Evolutionary conservation across 129 eudicot genomes (phyloP).

Genomic region (Flaveria robusta): DNA sequence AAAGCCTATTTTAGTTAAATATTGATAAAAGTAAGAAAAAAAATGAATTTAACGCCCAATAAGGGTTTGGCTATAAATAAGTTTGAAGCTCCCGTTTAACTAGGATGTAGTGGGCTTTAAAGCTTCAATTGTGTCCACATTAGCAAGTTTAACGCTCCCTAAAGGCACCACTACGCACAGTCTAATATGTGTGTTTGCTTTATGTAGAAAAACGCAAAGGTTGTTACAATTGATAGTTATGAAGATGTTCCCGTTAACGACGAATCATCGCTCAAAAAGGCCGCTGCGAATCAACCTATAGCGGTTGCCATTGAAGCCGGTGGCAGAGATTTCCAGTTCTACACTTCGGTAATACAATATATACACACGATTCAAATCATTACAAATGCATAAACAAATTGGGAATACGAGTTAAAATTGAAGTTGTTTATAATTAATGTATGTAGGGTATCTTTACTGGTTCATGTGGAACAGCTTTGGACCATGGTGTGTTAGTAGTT

Average conservation of each 20-base stretch:
- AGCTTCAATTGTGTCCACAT: too few species aligned
- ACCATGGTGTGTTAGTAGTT: conserved; percentile 85
- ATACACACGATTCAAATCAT: background rate
- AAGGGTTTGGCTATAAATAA: too few species aligned
- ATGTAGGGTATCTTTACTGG: conserved; percentile 86
- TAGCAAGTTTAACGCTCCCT: too few species aligned
- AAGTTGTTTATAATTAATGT: background rate
- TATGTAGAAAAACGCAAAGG: conserved; percentile 71
- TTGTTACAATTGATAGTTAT: conserved; percentile 63
- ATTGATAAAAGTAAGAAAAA: too few species aligned
- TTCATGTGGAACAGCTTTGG: conserved; percentile 66
- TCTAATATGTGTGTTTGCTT: background rate
- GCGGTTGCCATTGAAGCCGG: conserved; percentile 96
- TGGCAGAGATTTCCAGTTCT: conserved; percentile 79
- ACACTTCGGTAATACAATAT: conserved; percentile 57
- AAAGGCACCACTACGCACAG: too few species aligned
- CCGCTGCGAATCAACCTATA: conserved; percentile 74
- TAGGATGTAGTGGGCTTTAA: too few species aligned
- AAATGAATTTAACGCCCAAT: too few species aligned
- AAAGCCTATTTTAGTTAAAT: too few species aligned
- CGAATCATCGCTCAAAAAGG: conserved; percentile 67
- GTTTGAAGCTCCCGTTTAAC: too few species aligned
- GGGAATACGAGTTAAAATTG: background rate
- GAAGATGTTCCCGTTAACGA: conserved; percentile 81
- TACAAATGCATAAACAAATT: background rate